Conservation (phyloP, 2,329 filamentous ascomycete species). For the Apiospora malaysiana region DNA sequence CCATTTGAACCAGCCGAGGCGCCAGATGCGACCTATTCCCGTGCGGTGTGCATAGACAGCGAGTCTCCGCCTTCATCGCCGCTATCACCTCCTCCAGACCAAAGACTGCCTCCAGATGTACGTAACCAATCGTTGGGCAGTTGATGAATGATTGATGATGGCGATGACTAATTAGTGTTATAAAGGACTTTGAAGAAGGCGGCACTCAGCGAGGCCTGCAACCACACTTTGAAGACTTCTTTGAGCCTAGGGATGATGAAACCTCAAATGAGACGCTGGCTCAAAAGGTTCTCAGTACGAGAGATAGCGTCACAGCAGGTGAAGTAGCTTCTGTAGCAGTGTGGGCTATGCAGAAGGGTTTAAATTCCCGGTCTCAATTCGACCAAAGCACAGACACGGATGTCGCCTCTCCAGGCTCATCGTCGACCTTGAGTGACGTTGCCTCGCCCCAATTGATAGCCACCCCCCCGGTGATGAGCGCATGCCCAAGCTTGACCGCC, state of each 20-base stretch:
- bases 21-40: neutral
- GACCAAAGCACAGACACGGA: neutral
- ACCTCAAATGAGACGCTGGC: neutral
- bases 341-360: neutral
- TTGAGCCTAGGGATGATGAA: neutral
- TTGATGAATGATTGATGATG: neutral
- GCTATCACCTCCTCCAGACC: neutral
- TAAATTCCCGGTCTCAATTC: neutral
- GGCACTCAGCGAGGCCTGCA: neutral
- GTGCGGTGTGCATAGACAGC: neutral
- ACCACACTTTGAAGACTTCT: too few relatives aligned
- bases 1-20: too few relatives aligned
- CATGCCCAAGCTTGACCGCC: neutral
- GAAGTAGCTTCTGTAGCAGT: too few relatives aligned
- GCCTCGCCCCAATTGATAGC: neutral
- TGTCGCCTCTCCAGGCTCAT: neutral
- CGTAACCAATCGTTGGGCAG: too few relatives aligned
- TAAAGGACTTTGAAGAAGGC: neutral
- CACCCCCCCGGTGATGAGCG: neutral
- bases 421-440: neutral
- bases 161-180: too few relatives aligned
- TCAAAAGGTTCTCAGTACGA: neutral
- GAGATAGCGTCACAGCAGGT: neutral
- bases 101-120: neutral
- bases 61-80: neutral